These are phyloP conservation scores for Suillus ampliporus DNA, from an alignment of 768 basidiomycete species.

Conservation along the genomic window DNA sequence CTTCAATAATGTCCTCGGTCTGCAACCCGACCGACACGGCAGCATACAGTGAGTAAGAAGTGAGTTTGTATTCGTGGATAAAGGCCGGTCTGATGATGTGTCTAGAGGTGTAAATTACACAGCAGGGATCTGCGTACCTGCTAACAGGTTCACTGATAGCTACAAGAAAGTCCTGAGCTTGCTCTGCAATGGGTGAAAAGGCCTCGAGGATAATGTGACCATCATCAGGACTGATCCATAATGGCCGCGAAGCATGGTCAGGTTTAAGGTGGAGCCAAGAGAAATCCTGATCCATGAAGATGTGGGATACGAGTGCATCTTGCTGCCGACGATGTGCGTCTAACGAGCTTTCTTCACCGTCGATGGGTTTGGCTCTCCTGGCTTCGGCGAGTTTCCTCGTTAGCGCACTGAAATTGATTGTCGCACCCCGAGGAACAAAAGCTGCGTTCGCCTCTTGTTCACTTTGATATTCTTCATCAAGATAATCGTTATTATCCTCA, in stretches of 20 bases:
- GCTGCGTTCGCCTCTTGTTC: constrained; percentile 39
- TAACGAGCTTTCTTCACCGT: constrained; percentile 55
- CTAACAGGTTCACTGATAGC: constrained; percentile 99
- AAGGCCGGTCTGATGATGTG: constrained; percentile 77
- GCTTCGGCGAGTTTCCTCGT: constrained; percentile 79
- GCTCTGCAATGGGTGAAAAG: constrained; percentile 96
- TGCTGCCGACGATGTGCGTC: constrained; percentile 75
- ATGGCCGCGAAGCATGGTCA: constrained; percentile 90
- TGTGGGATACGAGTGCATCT: constrained; percentile 77
- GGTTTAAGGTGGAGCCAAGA: constrained; percentile 85
- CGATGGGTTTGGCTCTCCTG: constrained; percentile 47
- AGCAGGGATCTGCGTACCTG: constrained; percentile 64
- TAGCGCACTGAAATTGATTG: constrained; percentile 87
- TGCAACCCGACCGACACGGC: constrained; percentile 98
- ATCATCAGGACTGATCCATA: constrained; percentile 96
- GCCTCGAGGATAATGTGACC: constrained; percentile 96
- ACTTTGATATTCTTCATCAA: constrained; percentile 58
- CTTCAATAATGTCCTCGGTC: constrained; percentile 98
- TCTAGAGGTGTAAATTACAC: constrained; percentile 36
- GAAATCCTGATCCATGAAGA: constrained; percentile 87
- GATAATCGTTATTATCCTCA: constrained; percentile 59
- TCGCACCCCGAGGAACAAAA: constrained; percentile 70
- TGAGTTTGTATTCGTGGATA: constrained; percentile 99
- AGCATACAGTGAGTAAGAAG: constrained; percentile 96
- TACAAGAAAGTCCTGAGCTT: constrained; percentile 97